A percentile compares a stretch with the other conserved stretches of the same genome.
These are phyloP conservation scores for Plasmodium blacklocki DNA, from an alignment of 169 alveolate genomes.

Conservation along the genomic window DNA sequence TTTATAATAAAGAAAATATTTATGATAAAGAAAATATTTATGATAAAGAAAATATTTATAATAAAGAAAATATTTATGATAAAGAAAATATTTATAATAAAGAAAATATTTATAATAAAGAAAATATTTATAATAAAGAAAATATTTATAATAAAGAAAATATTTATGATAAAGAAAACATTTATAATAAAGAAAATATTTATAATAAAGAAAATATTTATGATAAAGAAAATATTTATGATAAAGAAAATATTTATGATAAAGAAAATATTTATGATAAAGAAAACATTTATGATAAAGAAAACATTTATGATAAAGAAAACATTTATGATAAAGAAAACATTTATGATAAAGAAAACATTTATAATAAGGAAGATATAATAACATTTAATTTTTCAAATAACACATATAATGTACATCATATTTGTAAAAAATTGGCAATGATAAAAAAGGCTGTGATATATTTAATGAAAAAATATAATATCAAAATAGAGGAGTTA, in stretches of 20 bases:
- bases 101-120: background rate
- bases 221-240: background rate
- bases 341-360: no score
- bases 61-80: background rate
- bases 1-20: background rate
- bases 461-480: background rate
- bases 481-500: background rate
- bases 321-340: background rate
- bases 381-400: background rate
- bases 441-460: slow-evolving; percentile 10
- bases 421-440: slow-evolving; percentile 9
- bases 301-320: no score
- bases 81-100: background rate
- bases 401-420: background rate
- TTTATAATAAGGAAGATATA: background rate
- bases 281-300: no score
- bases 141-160: background rate
- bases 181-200: background rate
- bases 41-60: background rate
- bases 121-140: background rate
- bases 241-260: no score
- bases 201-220: background rate
- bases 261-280: no score
- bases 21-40: background rate
- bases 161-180: no score